Base-by-base conservation (phyloP, 352 stramenopile species). In the Globisporangium radiosum region DNA sequence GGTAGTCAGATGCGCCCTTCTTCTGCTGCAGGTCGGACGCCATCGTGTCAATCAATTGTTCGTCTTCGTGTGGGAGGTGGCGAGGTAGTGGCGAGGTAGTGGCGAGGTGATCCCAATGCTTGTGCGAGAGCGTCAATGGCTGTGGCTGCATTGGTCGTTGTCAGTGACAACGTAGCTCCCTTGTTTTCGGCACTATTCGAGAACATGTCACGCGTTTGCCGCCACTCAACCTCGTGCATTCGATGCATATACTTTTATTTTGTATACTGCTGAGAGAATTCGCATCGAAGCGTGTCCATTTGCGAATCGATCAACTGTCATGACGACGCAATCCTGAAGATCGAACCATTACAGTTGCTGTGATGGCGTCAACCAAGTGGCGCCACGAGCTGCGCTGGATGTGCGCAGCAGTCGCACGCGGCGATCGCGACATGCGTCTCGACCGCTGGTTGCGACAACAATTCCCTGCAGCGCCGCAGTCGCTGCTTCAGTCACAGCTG, bases 391-490 rank as follows among this genome's bases (percentile, higher is more conserved):
- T 81, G 13, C 75, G 74, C 39, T 91, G 77, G 77, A 72, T 87
- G 65, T 69, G 74, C 57, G 68, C 70, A 58, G 58, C 68, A 14
- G 68, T 91, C 38, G 52, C 63, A 15, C 60, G 68, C n/a, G 36
- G 65, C 15, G 78, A 91, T 64, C 64, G 68, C 37, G 76, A 82
- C 55, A 81, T 87, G 64, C 78, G 78, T 37, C 67, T 89, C 17
- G 81, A 91, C 48, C 78, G 81, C 4, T 91, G 81, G 78, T 66
- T 91, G 51, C 61, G 68, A 0, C 68, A 62, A 25, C 71, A 85
- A 40, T 89, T 89, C 55, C 77, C 77, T 10, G 49, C 49, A 0
- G 57, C 78, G 7, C 69, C 81, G 47, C 72, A 89, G 52, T 81
- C 75, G 51, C 76, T 89, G 39, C 47, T 89, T 38, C 81, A 91